Evolutionary conservation across 2,329 filamentous ascomycete species (phyloP).

Genomic region (Cladosporium sp.): DNA sequence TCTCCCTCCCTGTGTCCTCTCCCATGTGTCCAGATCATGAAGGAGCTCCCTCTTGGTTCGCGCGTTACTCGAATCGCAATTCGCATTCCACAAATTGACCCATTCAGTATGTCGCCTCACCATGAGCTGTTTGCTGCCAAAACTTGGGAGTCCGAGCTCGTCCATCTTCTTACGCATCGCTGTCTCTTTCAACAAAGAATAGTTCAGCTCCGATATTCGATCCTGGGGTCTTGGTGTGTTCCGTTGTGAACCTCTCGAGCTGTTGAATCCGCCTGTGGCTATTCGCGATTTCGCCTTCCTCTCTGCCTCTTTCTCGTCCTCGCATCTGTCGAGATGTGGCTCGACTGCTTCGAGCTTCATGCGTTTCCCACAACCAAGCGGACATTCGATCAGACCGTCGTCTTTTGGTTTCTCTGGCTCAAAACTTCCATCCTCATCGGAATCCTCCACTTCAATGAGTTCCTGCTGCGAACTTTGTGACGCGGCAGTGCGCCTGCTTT

Average conservation of each 20-base stretch:
- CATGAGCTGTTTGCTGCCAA: slow-evolving; percentile 67
- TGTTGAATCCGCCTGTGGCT: slow-evolving; percentile 20
- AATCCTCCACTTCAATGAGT: slow-evolving; percentile 38
- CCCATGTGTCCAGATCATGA: slow-evolving; percentile 81
- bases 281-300: slow-evolving; percentile 27
- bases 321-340: slow-evolving; percentile 73
- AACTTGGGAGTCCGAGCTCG: slow-evolving; percentile 74
- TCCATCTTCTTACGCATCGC: slow-evolving; percentile 76
- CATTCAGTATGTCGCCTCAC: slow-evolving; percentile 86
- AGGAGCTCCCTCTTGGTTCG: slow-evolving; percentile 71
- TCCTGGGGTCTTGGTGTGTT: slow-evolving; percentile 50
- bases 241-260: slow-evolving; percentile 22
- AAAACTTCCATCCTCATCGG: slow-evolving; percentile 40
- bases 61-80: slow-evolving; percentile 79
- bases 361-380: slow-evolving; percentile 69
- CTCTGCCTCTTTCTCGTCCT: slow-evolving; percentile 39
- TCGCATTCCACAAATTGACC: slow-evolving; percentile 95
- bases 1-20: slow-evolving; percentile 72
- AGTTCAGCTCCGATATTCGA: slow-evolving; percentile 77
- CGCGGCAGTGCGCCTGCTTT: slow-evolving; percentile 37
- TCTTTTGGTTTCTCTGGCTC: slow-evolving; percentile 46
- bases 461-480: slow-evolving; percentile 32
- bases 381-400: slow-evolving; percentile 79
- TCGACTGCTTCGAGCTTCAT: slow-evolving; percentile 83
- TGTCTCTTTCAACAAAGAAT: slow-evolving; percentile 79